These are phyloP conservation scores for Dalechampia spathulata DNA, from an alignment of 441 rosid species.

Conservation along the genomic window DNA sequence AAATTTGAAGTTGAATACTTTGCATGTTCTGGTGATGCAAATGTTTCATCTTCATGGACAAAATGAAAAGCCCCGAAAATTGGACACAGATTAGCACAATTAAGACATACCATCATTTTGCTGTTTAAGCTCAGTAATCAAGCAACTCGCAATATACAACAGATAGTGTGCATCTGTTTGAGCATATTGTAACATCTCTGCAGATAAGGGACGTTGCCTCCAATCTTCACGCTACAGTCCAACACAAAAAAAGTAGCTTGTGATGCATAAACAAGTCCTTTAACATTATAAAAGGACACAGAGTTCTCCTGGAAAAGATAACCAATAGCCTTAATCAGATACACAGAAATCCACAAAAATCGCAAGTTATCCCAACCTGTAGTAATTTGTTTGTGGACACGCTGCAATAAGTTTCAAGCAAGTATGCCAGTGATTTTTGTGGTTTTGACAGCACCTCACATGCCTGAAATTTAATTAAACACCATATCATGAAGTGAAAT, in stretches of 20 bases:
- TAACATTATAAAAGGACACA: not conserved
- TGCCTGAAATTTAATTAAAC: slow-evolving; percentile 45
- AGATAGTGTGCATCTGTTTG: slow-evolving; percentile 86
- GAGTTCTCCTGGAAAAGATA: not conserved
- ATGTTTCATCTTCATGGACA: not conserved
- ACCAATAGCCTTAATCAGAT: not conserved
- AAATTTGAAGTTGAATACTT: not conserved
- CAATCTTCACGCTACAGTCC: slow-evolving; percentile 85
- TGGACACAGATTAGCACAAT: not conserved
- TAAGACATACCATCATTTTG: slow-evolving; percentile 43
- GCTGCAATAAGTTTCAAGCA: slow-evolving; percentile 77
- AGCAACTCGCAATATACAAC: slow-evolving; percentile 54
- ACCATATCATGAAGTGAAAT: no score
- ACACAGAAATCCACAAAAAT: slow-evolving; percentile 3
- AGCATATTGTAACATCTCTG: slow-evolving; percentile 82
- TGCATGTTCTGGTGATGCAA: not conserved
- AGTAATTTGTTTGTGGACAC: slow-evolving; percentile 74
- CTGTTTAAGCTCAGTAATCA: slow-evolving; percentile 64
- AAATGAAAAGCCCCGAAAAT: no score
- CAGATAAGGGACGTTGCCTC: slow-evolving; percentile 84
- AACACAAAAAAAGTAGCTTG: slow-evolving; percentile 11
- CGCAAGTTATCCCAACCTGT: slow-evolving; percentile 44
- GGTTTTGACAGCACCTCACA: slow-evolving; percentile 87
- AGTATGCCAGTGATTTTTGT: slow-evolving; percentile 75
- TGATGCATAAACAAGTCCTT: slow-evolving; percentile 7